phyloP scores from a whole-genome alignment of 2,329 filamentous ascomycete species.

The Harringtonia aguacate region DNA sequence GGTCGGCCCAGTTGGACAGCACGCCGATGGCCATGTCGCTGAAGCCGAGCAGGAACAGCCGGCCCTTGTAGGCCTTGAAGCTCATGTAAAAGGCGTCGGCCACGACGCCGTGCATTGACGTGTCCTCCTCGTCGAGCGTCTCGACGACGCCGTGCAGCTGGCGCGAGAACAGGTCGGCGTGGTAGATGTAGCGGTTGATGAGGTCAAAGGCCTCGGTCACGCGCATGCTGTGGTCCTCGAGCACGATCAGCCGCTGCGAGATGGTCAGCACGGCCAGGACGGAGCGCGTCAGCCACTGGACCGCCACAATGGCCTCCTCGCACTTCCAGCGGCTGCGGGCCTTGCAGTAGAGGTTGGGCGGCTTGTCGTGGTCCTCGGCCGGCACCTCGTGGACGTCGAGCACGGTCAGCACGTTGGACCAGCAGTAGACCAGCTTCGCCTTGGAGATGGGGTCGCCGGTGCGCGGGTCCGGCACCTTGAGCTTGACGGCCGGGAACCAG shows the following conservation, averaged over 20 bases:
- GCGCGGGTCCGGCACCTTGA: slow-evolving; percentile 64
- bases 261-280: slow-evolving; percentile 88
- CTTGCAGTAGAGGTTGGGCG: slow-evolving; percentile 67
- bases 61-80: slow-evolving; percentile 88
- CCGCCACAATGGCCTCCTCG: slow-evolving; percentile 88
- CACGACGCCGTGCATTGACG: slow-evolving; percentile 87
- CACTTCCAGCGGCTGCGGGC: slow-evolving; percentile 83
- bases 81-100: slow-evolving; percentile 98
- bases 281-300: slow-evolving; percentile 93
- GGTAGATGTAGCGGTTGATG: slow-evolving; percentile 84
- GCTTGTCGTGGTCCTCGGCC: slow-evolving; percentile 59
- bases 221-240: slow-evolving; percentile 74
- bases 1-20: slow-evolving; percentile 93
- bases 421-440: slow-evolving; percentile 91
- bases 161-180: slow-evolving; percentile 78
- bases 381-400: slow-evolving; percentile 73
- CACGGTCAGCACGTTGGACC: slow-evolving; percentile 95
- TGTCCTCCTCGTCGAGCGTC: slow-evolving; percentile 75
- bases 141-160: slow-evolving; percentile 81
- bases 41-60: slow-evolving; percentile 86
- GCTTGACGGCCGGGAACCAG: slow-evolving; percentile 92
- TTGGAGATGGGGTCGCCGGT: slow-evolving; percentile 61
- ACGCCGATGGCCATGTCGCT: slow-evolving; percentile 86
- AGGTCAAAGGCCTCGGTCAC: slow-evolving; percentile 94
- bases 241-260: slow-evolving; percentile 81